Conservation (phyloP, 2,329 filamentous ascomycete species). For the Colletotrichum spinosum region DNA sequence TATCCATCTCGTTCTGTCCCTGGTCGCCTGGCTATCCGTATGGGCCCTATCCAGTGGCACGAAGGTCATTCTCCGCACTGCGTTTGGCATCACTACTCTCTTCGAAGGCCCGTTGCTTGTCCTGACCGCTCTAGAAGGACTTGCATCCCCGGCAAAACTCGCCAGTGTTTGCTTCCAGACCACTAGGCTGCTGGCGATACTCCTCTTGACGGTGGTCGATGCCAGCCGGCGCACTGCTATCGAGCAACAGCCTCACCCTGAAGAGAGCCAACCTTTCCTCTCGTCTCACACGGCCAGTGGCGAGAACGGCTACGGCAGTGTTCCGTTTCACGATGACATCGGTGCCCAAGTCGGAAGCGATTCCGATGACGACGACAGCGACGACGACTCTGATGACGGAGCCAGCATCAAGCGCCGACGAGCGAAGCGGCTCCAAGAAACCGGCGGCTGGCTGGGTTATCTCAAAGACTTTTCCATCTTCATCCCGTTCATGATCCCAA, state of each 20-base stretch:
- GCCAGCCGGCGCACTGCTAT: not conserved
- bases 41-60: no score
- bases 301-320: slow-evolving; percentile 9
- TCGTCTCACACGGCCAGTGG: not conserved
- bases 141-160: not conserved
- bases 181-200: not conserved
- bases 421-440: slow-evolving; percentile 42
- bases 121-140: not conserved
- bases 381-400: slow-evolving; percentile 39
- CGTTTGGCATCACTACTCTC: not conserved
- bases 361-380: slow-evolving; percentile 36
- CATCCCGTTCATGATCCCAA: slow-evolving; percentile 46
- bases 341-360: slow-evolving; percentile 5
- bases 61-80: not conserved
- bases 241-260: not conserved
- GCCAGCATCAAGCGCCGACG: slow-evolving; percentile 43
- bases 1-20: slow-evolving; percentile 14
- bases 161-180: slow-evolving; percentile 2
- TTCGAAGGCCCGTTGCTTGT: slow-evolving; percentile 11
- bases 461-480: slow-evolving; percentile 47
- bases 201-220: not conserved
- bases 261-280: slow-evolving; percentile 22
- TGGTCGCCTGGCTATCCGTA: not conserved
- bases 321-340: not conserved
- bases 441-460: slow-evolving; percentile 47